Evolutionary conservation across 2,329 filamentous ascomycete species (phyloP), one percentile per base, ranked within the genome.

Genomic region (Alternaria burnsii): DNA sequence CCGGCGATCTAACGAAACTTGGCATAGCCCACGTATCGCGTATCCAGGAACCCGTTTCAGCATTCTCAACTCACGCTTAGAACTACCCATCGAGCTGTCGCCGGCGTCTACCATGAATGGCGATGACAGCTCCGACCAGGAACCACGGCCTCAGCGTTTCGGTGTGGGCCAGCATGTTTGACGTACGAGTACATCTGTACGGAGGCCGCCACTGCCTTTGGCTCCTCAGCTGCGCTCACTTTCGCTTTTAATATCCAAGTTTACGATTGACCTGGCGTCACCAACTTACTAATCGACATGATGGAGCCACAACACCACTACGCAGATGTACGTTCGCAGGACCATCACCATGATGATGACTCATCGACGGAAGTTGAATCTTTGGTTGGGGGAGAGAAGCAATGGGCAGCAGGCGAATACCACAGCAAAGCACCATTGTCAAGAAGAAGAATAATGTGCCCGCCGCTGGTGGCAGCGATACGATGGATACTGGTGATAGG

Each of bases 331-430:
- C 65, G 61, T 8, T 55, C 61, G 12, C 59, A 66, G 16, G 71
- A 73, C 40, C 59, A 73, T 43, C 62, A 68, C 46, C 63, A 72
- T 38, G 72, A 75, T 32, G 71, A 74, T 56, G 71, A 73, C 51
- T 76, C 74, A 18, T 73, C 71, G 14, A 77, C 74, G 3, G 74
- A 77, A 52, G 74, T 77, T 3, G 74, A 76, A 50, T 75, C 72
- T 2, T 60, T 77, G 1, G 67, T 73, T 14, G 74, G 71, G 20
- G 62, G 58, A 41, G 71, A 74, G 53, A 76, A 75, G 58, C 61
- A 68, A 43, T 74, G 72, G 71, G 52, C 52, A 22, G 12, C 61
- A 32, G 61, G 67, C 24, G 67, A 70, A 14, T 75, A 64, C 30
- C 47, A 63, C 6, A 61, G 59, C 44, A 63, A 59, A 32, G 54